Evolutionary conservation across 23 red algal genomes (phyloP).

Genomic region (Chondrus crispus): DNA sequence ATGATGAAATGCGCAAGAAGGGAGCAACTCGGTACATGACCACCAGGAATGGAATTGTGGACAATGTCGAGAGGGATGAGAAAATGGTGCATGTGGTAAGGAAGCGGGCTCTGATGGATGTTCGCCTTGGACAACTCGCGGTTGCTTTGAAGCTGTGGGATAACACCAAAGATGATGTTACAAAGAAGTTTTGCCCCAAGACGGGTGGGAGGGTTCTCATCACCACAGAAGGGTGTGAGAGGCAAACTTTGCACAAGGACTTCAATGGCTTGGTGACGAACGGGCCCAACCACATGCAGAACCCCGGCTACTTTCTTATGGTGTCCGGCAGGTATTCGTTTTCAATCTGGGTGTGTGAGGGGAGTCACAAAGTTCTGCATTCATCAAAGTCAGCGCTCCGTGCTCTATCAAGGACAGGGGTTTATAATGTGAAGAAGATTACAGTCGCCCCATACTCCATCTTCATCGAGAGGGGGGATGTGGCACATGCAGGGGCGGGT

Average conservation of each 20-base stretch:
- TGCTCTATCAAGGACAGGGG: too few species aligned
- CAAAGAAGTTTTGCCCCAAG: not conserved
- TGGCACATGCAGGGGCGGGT: constrained; percentile 13
- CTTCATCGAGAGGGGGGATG: not conserved
- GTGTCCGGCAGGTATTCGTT: not conserved
- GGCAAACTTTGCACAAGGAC: constrained; percentile 1
- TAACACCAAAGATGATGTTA: not conserved
- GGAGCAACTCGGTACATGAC: not conserved
- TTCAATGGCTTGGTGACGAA: not conserved
- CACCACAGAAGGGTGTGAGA: not conserved
- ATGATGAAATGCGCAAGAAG: not conserved
- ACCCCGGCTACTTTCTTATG: constrained; percentile 16
- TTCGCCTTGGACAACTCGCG: not conserved
- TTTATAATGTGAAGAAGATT: not conserved
- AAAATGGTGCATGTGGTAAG: not conserved
- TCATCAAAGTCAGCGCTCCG: too few species aligned
- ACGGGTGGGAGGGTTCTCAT: not conserved
- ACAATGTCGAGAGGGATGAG: not conserved
- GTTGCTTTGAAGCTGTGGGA: not conserved
- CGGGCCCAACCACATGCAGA: not conserved
- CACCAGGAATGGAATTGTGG: not conserved
- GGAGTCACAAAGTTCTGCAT: not conserved
- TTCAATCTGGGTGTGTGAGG: not conserved
- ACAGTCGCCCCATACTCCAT: not conserved
- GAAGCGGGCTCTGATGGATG: constrained; percentile 6